Evolutionary conservation across 2,329 filamentous ascomycete species (phyloP), one percentile per base, ranked within the genome.

Genomic region (Aschersonia sp.): DNA sequence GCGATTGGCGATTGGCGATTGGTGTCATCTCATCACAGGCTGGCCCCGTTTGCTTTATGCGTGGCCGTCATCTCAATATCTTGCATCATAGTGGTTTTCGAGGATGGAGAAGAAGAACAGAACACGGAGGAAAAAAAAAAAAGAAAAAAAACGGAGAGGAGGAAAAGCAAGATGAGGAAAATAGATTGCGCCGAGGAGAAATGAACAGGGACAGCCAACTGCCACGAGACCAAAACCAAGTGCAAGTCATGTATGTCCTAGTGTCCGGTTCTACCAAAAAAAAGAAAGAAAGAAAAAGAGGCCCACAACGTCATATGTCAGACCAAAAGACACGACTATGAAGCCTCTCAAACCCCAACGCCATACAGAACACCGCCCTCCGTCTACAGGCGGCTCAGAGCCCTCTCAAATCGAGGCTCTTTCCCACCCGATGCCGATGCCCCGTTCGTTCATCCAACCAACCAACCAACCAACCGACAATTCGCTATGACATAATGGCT

Each of bases 281-380:
- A 42, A 28, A 30, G 35, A n/a, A 30, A 38, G 7, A 29, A 42
- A 47, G 29, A 30, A 38, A 38, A 38, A 20, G 20, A 20, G 20
- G 20, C 20, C 20, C 20, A 20, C 20, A 20, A 20, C 20, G 20
- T 20, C 35, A 38, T 12, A 12, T 38, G 35, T 38, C 35, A 20
- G 20, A 20, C 20, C 20, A 20, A 20, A 20, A 20, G 20, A 38
- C 35, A 3, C 35, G 35, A 38, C 35, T 9, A 38, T 7, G 7
- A 7, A 9, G 38, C 52, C 54, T 54, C 50, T 51, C 44, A 53
- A 54, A 61, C 61, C 59, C 61, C 61, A 56, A 62, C 61, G 60
- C 61, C 61, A 51, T 55, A 56, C 54, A 51, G 56, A 59, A n/a
- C 6, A 42, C 40, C 53, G 56, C 43, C 54, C 54, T 52, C 52